Evolutionary conservation across 2,329 filamentous ascomycete species (phyloP).

Genomic region (Amylocarpus encephaloides): DNA sequence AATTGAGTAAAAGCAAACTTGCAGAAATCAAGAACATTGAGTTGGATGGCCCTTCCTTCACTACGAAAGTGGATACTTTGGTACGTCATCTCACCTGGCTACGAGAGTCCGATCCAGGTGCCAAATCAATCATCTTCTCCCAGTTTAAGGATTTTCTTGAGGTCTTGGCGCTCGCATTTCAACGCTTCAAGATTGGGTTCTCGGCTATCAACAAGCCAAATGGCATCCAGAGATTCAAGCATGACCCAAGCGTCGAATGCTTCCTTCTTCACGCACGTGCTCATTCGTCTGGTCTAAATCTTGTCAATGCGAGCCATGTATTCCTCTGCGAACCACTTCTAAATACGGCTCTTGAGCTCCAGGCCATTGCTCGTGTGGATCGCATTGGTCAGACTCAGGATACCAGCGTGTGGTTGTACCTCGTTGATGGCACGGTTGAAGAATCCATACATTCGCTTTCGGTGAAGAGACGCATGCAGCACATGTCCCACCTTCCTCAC

Average conservation of each 20-base stretch:
- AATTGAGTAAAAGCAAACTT: slow-evolving; percentile 65
- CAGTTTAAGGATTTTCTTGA: slow-evolving; percentile 79
- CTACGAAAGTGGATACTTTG: slow-evolving; percentile 83
- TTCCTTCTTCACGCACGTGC: slow-evolving; percentile 86
- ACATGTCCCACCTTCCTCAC: slow-evolving; percentile 44
- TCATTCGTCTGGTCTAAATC: slow-evolving; percentile 81
- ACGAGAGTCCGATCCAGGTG: slow-evolving; percentile 72
- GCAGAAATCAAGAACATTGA: slow-evolving; percentile 78
- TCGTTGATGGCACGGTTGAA: slow-evolving; percentile 86
- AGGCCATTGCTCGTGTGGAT: slow-evolving; percentile 91
- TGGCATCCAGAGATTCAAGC: slow-evolving; percentile 71
- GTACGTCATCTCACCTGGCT: slow-evolving; percentile 81
- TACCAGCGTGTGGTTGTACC: slow-evolving; percentile 93
- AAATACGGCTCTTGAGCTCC: slow-evolving; percentile 88
- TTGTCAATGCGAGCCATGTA: slow-evolving; percentile 89
- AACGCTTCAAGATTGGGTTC: slow-evolving; percentile 64
- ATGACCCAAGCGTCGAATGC: slow-evolving; percentile 67
- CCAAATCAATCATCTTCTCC: slow-evolving; percentile 91
- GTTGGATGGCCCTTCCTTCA: slow-evolving; percentile 66
- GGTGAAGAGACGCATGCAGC: slow-evolving; percentile 68
- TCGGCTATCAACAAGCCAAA: slow-evolving; percentile 61
- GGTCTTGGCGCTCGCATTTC: slow-evolving; percentile 65
- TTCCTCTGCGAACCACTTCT: slow-evolving; percentile 91
- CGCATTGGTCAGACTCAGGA: slow-evolving; percentile 83
- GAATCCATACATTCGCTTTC: slow-evolving; percentile 87